Evolutionary conservation across 805 yeast species (phyloP).

Genomic region (Torulaspora quercuum): DNA sequence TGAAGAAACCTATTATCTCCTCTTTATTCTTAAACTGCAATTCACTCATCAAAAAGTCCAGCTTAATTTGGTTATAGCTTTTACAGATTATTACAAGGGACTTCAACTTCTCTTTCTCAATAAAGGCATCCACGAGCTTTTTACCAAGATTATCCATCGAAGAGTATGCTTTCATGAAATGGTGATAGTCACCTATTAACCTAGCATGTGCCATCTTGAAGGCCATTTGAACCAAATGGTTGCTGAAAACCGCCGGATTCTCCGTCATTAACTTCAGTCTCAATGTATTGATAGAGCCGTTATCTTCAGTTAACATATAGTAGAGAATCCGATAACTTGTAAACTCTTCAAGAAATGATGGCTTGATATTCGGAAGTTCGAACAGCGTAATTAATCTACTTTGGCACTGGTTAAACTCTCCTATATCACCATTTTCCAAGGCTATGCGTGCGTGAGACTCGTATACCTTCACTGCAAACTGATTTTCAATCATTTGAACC

Average conservation of each 20-base stretch:
- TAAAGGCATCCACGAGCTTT: conserved; percentile 50
- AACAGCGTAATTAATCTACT: conserved; percentile 70
- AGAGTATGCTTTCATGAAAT: conserved; percentile 45
- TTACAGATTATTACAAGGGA: conserved; percentile 54
- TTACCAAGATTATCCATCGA: conserved; percentile 43
- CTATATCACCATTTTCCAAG: conserved; percentile 74
- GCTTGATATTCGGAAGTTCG: conserved; percentile 39
- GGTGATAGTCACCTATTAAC: conserved; percentile 48
- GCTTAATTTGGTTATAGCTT: conserved; percentile 49
- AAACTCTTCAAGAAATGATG: conserved; percentile 56
- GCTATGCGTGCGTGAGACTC: conserved; percentile 88
- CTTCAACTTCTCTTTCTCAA: conserved; percentile 54
- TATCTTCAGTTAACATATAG: conserved; percentile 67
- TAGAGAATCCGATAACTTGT: conserved; percentile 70
- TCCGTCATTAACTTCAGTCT: conserved; percentile 23
- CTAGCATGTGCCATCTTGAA: conserved; percentile 35
- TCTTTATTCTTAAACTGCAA: conserved; percentile 41
- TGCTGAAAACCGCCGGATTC: conserved; percentile 15
- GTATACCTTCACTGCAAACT: conserved; percentile 74
- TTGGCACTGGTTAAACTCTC: conserved; percentile 94
- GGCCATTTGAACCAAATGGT: conserved; percentile 28
- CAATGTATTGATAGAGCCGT: conserved; percentile 29
- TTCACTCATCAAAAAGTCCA: conserved; percentile 39
- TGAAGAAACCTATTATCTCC: conserved; percentile 45
- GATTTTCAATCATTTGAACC: conserved; percentile 80